Base-by-base conservation (phyloP, 208 protist species). In the Wallacemonas rigidus region DNA sequence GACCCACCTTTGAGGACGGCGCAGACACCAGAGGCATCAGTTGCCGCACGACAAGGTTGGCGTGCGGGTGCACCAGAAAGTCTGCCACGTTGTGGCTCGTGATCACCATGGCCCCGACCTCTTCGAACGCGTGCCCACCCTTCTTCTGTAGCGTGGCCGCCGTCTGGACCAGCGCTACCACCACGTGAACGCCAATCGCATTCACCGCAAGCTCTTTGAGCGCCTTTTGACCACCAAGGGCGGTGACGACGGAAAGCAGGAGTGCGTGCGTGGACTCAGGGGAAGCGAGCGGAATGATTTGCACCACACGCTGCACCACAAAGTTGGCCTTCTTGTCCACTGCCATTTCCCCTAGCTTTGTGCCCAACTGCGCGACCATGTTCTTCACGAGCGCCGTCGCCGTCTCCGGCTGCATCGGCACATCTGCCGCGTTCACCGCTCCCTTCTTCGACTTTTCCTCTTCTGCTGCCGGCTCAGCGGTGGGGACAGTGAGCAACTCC, bases 321-420 rank as follows among this genome's bases (percentile, higher is more conserved):
- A 96, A 96, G 74, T 96, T 96, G 9, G 83, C 87, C 54, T 85
- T 79, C 65, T 75, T 74, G 76, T 90, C 85, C 17, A 79, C 83
- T 48, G 77, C 81, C 84, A 95, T 88, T 4, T 89, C 86, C 39
- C 64, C 67, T 47, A 96, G 72, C 47, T 84, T 71, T 26, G 38
- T 38, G 50, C 79, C 85, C 36, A 86, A 77, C 17, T 65, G 68
- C 7, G 62, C 62, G 63, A 89, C 67, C 47, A 93, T 67, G 26
- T 84, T 39, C 50, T 83, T 78, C 45, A 83, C 71, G 44, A 89
- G 70, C 41, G 80, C 67, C 51, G 62, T 68, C 39, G 78, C 82
- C 35, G 81, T 82, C 39, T 81, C 74, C 14, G 68, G 69, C 58
- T 65, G 6, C 81, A 77, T 41, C 45, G 58, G 55, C 43, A 51